Percentiles rank a stretch among this genome's conserved stretches.
Evolutionary conservation across 148 eudicot species (phyloP).

Genomic region (Limonium bicolor): DNA sequence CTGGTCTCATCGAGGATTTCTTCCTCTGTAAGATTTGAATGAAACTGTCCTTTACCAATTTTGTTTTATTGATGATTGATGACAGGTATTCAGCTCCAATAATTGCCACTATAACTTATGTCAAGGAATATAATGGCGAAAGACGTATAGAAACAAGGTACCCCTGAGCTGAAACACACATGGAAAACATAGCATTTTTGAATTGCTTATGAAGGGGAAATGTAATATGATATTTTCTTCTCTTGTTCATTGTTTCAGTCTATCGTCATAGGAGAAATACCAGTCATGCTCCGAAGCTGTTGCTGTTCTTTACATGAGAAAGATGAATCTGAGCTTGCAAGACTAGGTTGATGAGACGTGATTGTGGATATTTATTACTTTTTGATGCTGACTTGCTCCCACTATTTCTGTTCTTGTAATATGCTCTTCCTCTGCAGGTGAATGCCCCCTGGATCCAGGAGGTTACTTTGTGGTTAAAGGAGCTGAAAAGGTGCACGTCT

Average conservation of each 20-base stretch:
- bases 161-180: neutral
- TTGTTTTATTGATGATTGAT: too few relatives aligned
- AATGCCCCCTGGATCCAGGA: conserved; percentile 99
- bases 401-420: neutral
- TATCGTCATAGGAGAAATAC: conserved; percentile 59
- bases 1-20: too few relatives aligned
- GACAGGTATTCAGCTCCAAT: conserved; percentile 95
- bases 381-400: neutral
- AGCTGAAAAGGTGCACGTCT: conserved; percentile 63
- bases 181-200: too few relatives aligned
- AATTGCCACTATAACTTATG: conserved; percentile 38
- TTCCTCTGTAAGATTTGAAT: too few relatives aligned
- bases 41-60: too few relatives aligned
- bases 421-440: conserved; percentile 30
- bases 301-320: conserved; percentile 53
- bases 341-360: conserved; percentile 28
- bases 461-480: conserved; percentile 93
- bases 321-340: conserved; percentile 88
- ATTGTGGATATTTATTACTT: neutral
- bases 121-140: conserved; percentile 21
- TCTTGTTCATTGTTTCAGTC: conserved; percentile 3
- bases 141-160: conserved; percentile 26
- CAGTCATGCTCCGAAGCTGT: conserved; percentile 82
- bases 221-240: neutral
- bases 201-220: neutral